Base-by-base conservation (phyloP, 306 rosid species). In the Canavalia gladiata region DNA sequence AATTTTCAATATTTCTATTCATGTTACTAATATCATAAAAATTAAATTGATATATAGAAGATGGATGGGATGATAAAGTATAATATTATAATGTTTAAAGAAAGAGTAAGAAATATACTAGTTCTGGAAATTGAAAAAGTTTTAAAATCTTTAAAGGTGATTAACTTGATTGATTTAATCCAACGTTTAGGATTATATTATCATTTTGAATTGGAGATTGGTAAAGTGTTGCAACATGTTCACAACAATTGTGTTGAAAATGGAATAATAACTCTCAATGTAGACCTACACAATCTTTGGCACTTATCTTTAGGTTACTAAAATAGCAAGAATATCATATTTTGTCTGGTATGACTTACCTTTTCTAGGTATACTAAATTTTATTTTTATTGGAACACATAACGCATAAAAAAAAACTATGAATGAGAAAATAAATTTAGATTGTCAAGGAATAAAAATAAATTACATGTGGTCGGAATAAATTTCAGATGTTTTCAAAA, bases 251-350 rank as follows among this genome's bases (percentile, higher is more conserved):
- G 12, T 64, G 69, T 64, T 64, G 30, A 37, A 64, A 64, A 64
- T 62, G 68, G 68, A n/a, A 25, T 46, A 37, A 9, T 72, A 37
- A 72, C 25, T 6, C 45, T 39, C 52, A 56, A 55, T n/a, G 33
- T 1, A 2, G 3, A 13, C 6, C 58, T 28, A 43, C 58, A 43
- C 7, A 1, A 2, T 67, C 2, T 12, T 2, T 54, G 13, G 57
- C 82, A 6, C 75, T 78, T 39, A 43, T 78, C 34, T 78, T 78
- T n/a, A 58, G 75, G 4, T 67, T 78, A 34, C 28, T 67, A 0
- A 78, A 68, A 13, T 75, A 78, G 54, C 46, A 66, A 12, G 82
- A 75, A 29, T 78, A 78, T 30, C 56, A 12, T 25, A 54, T 78
- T 41, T 54, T 37, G 6, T 39, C 75, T 0, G 10, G 75, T 78